phyloP scores from a whole-genome alignment of 768 basidiomycete genomes.

The Lactifluus subvellereus region DNA sequence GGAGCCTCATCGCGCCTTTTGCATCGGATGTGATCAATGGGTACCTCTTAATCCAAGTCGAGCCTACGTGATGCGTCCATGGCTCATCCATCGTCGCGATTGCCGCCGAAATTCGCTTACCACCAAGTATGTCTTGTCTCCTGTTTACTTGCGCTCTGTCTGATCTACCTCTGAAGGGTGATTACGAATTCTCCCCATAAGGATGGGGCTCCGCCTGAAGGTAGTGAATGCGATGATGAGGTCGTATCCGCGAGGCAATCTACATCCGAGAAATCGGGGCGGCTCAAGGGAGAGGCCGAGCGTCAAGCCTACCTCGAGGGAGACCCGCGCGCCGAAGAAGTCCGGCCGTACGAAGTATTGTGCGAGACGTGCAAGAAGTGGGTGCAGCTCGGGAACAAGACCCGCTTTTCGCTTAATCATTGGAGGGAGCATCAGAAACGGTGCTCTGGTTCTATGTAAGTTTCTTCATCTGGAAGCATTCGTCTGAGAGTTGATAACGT shows the following conservation, averaged over 20 bases:
- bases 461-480: slow-evolving; percentile 18
- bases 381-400: slow-evolving; percentile 42
- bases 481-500: neutral
- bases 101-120: slow-evolving; percentile 39
- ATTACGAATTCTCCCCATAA: slow-evolving; percentile 3
- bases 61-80: slow-evolving; percentile 53
- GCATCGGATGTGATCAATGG: slow-evolving; percentile 51
- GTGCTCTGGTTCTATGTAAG: slow-evolving; percentile 43
- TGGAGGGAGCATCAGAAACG: slow-evolving; percentile 50
- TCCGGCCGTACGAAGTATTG: slow-evolving; percentile 46
- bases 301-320: slow-evolving; percentile 47
- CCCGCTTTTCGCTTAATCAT: slow-evolving; percentile 41
- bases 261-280: slow-evolving; percentile 22
- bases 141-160: neutral
- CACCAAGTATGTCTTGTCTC: slow-evolving; percentile 28
- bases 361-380: slow-evolving; percentile 62
- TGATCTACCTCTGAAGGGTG: slow-evolving; percentile 7
- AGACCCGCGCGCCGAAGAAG: slow-evolving; percentile 47
- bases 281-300: slow-evolving; percentile 36
- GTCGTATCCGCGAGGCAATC: slow-evolving; percentile 29
- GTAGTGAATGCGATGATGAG: slow-evolving; percentile 27
- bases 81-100: slow-evolving; percentile 52
- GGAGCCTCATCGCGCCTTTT: slow-evolving; percentile 54
- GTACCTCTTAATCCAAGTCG: slow-evolving; percentile 51
- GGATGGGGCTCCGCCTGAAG: slow-evolving; percentile 22